Percentiles rank a stretch among this genome's conserved stretches.
These are phyloP conservation scores for Trichodelitschia bisporula DNA, from an alignment of 495 filamentous ascomycete genomes.

Conservation along the genomic window DNA sequence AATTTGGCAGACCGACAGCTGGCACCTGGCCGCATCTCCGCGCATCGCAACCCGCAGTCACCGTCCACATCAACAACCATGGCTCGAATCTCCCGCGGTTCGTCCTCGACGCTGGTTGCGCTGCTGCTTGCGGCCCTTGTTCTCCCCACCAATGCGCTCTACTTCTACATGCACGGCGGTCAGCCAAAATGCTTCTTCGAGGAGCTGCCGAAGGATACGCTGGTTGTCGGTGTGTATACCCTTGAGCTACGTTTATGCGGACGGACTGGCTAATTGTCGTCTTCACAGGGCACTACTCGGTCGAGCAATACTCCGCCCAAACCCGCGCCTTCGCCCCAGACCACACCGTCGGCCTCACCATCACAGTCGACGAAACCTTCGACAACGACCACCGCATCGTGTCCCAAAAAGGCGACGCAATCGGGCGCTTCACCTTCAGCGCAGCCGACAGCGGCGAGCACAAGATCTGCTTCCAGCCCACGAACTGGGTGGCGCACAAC, in stretches of 20 bases:
- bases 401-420: conserved; percentile 46
- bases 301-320: conserved; percentile 50
- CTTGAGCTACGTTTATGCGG: no score
- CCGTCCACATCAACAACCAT: conserved; percentile 1
- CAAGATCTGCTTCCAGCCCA: conserved; percentile 77
- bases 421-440: conserved; percentile 87
- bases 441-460: conserved; percentile 86
- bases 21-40: background rate
- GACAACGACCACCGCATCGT: conserved; percentile 96
- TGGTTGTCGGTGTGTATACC: conserved; percentile 52
- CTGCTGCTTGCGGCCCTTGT: conserved; percentile 15
- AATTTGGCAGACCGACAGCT: background rate
- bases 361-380: conserved; percentile 88
- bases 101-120: background rate
- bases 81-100: background rate
- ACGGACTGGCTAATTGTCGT: conserved; percentile 2
- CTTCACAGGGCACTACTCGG: conserved; percentile 50
- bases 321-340: conserved; percentile 39
- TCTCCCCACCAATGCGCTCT: conserved; percentile 49
- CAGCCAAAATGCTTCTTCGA: conserved; percentile 86
- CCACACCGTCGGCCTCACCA: conserved; percentile 52
- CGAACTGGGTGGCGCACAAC: conserved; percentile 27
- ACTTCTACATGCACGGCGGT: conserved; percentile 85
- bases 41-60: background rate
- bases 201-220: conserved; percentile 90